phyloP scores from a whole-genome alignment of 2,329 filamentous ascomycete genomes.

The Aureobasidium sp. region DNA sequence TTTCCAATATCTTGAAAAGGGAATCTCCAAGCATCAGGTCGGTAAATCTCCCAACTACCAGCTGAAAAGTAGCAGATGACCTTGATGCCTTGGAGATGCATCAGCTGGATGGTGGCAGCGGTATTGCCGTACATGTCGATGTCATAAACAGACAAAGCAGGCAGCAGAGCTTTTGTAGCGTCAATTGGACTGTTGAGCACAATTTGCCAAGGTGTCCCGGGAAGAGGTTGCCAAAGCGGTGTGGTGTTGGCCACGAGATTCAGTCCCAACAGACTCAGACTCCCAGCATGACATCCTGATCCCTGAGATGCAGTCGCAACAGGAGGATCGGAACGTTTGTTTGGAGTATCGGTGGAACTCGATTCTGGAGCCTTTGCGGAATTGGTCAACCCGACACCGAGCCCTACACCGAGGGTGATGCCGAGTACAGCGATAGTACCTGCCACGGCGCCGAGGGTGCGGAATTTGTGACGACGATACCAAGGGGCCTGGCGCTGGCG shows the following conservation, averaged over 20 bases:
- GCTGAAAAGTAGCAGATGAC: conserved; percentile 72
- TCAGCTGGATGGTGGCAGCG: conserved; percentile 36
- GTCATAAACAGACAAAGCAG: conserved; percentile 51
- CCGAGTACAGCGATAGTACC: conserved; percentile 13
- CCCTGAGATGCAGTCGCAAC: conserved; percentile 1
- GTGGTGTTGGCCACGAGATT: not conserved
- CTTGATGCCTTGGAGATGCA: conserved; percentile 47
- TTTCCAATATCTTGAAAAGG: conserved; percentile 48
- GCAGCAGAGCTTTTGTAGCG: conserved; percentile 26
- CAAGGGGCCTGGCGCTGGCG: not conserved
- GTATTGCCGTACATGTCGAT: conserved; percentile 52
- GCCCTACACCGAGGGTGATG: conserved; percentile 16
- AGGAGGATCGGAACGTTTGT: not conserved
- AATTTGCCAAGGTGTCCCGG: conserved; percentile 54
- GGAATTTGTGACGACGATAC: not conserved
- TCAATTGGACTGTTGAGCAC: conserved; percentile 41
- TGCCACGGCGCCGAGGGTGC: not conserved
- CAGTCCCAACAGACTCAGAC: not conserved
- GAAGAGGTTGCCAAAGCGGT: conserved; percentile 44
- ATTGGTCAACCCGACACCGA: conserved; percentile 12
- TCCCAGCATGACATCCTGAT: not conserved
- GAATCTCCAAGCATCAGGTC: conserved; percentile 52
- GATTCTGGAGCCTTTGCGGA: not conserved
- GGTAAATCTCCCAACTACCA: conserved; percentile 58
- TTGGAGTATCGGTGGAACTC: not conserved